A percentile compares a stretch with the other conserved stretches of the same genome.
Conservation (phyloP, 495 filamentous ascomycete genomes). For the Penicillium argentinense region DNA sequence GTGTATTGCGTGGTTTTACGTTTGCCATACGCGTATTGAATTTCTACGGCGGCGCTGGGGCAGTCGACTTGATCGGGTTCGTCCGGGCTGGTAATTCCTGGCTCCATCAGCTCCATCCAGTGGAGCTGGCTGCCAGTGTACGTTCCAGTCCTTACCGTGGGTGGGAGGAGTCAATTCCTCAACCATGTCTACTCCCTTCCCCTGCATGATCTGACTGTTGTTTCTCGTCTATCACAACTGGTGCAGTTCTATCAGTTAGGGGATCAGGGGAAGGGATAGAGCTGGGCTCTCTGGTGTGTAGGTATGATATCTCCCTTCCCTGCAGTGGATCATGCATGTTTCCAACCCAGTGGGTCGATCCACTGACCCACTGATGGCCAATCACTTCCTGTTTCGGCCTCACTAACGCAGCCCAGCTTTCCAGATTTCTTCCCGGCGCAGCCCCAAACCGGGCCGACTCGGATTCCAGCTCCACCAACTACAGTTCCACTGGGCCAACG, state of each 20-base stretch:
- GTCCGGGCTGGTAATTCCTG: slow-evolving; percentile 4
- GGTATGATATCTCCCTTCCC: no score
- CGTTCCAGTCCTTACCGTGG: not conserved
- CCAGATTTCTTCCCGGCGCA: slow-evolving; percentile 28
- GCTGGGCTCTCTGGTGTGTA: not conserved
- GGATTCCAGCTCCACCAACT: slow-evolving; percentile 32
- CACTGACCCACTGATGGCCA: slow-evolving; percentile 16
- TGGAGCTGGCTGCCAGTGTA: not conserved
- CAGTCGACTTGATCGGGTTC: slow-evolving; percentile 23
- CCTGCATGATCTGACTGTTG: slow-evolving; percentile 1
- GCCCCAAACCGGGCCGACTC: slow-evolving; percentile 34
- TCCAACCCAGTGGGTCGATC: slow-evolving; percentile 21
- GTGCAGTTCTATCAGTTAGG: no score
- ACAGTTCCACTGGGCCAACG: slow-evolving; percentile 27
- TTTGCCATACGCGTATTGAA: slow-evolving; percentile 7
- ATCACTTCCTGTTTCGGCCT: slow-evolving; percentile 17
- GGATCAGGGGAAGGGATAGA: slow-evolving; percentile 2
- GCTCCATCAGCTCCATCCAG: not conserved
- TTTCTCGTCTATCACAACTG: slow-evolving; percentile 5
- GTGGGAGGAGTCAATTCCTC: not conserved
- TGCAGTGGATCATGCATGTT: slow-evolving; percentile 29
- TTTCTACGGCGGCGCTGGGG: no score
- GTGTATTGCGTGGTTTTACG: slow-evolving; percentile 18
- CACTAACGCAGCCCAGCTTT: slow-evolving; percentile 10
- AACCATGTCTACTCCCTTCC: not conserved